Evolutionary conservation across 208 protist genomes (phyloP), one percentile per base, ranked within the genome.

Genomic region (Balamuthia mandrillaris): DNA sequence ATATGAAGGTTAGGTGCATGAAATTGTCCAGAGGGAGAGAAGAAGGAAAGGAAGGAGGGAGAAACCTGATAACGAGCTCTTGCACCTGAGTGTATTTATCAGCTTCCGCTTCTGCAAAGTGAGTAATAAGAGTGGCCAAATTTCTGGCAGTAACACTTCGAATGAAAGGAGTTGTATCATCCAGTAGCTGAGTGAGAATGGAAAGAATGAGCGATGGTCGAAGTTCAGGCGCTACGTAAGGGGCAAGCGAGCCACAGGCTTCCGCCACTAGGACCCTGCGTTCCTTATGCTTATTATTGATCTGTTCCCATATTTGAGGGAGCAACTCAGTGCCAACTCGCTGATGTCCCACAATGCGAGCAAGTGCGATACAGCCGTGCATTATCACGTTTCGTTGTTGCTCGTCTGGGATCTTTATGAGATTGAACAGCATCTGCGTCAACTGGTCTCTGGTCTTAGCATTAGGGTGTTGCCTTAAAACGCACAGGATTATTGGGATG

Each of bases 321-420:
- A 93, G 44, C 5, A 93, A 72, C 51, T 93, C 90, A 12, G 66
- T 60, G 7, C 87, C 88, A 33, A 87, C 90, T 16, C 89, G 3
- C 18, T 84, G 54, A 18, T 77, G 77, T 16, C 89, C 89, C n/a
- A 90, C 78, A 18, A 90, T 81, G 0, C 78, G 82, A 10, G 89
- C 72, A 2, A 91, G 35, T 21, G 87, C 68, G 21, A 88, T 81
- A 18, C 83, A 89, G 18, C 89, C 89, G 6, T 85, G 63, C 81
- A 91, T 86, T 35, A 91, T 91, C 18, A 90, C 79, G 21, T 81
- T 87, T 70, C 89, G 35, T 58, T 91, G 87, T 18, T 88, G 44
- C 51, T 93, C 91, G 24, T 92, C 66, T 7, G 91, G 91, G 18
- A 87, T 77, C 54, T 92, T 91, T 24, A 92, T 91, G 0, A 93